Evolutionary conservation across 192 early-diverging fungal genomes (phyloP).

Genomic region (Lobosporangium transversale): DNA sequence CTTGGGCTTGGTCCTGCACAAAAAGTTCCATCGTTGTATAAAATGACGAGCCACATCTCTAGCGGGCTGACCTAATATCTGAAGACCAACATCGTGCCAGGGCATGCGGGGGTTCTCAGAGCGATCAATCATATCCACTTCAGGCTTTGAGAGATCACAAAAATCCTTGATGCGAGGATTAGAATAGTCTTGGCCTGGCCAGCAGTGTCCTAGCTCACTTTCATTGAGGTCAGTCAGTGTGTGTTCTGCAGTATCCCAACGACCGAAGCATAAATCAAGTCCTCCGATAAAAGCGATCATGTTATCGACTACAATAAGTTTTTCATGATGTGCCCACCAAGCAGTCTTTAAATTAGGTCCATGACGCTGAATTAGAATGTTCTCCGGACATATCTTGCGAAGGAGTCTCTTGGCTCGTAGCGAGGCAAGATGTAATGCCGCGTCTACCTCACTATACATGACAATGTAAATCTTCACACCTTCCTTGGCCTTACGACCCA

Average conservation of each 20-base stretch:
- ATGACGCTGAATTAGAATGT: conserved; percentile 83
- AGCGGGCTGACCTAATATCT: conserved; percentile 77
- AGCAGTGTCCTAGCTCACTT: conserved; percentile 49
- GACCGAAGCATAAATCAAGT: conserved; percentile 85
- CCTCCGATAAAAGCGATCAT: conserved; percentile 86
- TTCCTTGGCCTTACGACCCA: conserved; percentile 82
- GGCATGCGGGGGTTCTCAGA: conserved; percentile 75
- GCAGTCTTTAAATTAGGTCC: conserved; percentile 71
- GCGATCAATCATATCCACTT: conserved; percentile 61
- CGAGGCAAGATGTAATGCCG: conserved; percentile 76
- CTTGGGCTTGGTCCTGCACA: conserved; percentile 67
- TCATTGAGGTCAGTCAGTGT: conserved; percentile 69
- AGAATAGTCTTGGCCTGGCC: conserved; percentile 82
- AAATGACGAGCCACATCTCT: conserved; percentile 85
- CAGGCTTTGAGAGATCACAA: conserved; percentile 62
- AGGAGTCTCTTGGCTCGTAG: conserved; percentile 77
- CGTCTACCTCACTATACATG: conserved; percentile 84
- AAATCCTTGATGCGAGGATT: conserved; percentile 86
- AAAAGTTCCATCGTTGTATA: conserved; percentile 87
- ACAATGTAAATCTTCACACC: conserved; percentile 86
- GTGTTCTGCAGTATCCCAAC: conserved; percentile 83
- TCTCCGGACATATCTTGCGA: conserved; percentile 68
- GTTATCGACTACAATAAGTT: conserved; percentile 80
- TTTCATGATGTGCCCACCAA: conserved; percentile 90
- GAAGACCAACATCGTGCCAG: conserved; percentile 87